These are phyloP conservation scores for Saturnispora gosingensis DNA, from an alignment of 805 yeast species.

Conservation along the genomic window DNA sequence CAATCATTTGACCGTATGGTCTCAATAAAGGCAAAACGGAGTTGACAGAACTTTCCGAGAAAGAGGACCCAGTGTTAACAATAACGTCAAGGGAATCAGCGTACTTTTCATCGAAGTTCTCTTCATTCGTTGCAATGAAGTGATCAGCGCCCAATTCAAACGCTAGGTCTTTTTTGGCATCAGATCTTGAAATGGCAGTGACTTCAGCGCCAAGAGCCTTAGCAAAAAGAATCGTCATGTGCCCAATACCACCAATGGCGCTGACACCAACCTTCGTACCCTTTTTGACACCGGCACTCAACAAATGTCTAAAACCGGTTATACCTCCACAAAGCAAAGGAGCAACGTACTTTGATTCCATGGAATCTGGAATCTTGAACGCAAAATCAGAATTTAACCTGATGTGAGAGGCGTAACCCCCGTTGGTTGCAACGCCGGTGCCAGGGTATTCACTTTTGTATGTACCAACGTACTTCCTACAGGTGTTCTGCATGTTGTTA, in stretches of 20 bases:
- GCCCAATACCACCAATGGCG: constrained; percentile 41
- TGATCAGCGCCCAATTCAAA: constrained; percentile 42
- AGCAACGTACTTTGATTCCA: constrained; percentile 35
- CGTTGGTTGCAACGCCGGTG: constrained; percentile 36
- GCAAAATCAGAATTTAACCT: constrained; percentile 36
- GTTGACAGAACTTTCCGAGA: constrained; percentile 23
- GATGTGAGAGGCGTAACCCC: constrained; percentile 43
- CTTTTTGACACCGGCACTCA: constrained; percentile 33
- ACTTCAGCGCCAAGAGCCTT: constrained; percentile 55
- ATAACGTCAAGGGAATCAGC: constrained; percentile 36
- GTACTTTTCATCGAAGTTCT: constrained; percentile 31
- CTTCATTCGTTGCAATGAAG: constrained; percentile 45
- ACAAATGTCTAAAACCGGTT: constrained; percentile 43
- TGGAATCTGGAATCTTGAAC: constrained; percentile 40
- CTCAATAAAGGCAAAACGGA: constrained; percentile 22
- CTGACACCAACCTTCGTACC: constrained; percentile 43
- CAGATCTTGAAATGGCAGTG: constrained; percentile 44
- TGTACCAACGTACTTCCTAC: constrained; percentile 40
- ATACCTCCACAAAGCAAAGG: constrained; percentile 52
- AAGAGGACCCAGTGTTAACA: constrained; percentile 39
- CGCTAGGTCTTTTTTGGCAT: constrained; percentile 42
- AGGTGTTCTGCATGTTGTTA: constrained; percentile 35
- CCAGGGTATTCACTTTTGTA: constrained; percentile 38
- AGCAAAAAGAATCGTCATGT: constrained; percentile 40
- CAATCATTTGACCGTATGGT: constrained; percentile 26